Evolutionary conservation across 257 asterid genomes (phyloP).

Genomic region (Sherardia arvensis): DNA sequence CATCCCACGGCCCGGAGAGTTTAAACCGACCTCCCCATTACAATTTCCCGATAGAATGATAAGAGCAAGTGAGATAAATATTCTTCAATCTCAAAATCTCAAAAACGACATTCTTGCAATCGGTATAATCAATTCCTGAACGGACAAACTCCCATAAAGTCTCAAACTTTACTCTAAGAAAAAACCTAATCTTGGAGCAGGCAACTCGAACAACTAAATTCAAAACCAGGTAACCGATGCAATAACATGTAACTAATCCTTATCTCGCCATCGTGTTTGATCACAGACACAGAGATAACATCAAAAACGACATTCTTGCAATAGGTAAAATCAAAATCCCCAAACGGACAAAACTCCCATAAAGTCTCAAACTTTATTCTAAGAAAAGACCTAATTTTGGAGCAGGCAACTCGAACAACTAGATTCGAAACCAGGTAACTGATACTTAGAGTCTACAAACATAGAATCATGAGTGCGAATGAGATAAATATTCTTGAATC

Average conservation of each 20-base stretch:
- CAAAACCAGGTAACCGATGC: background rate
- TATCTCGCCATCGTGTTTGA: background rate
- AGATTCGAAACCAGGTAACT: background rate
- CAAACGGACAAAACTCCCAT: too few relatives aligned
- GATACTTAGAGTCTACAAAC: too few relatives aligned
- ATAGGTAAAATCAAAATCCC: background rate
- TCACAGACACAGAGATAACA: too few relatives aligned
- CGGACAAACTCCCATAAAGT: too few relatives aligned
- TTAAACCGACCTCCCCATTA: constrained; percentile 7
- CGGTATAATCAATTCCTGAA: background rate
- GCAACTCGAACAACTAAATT: too few relatives aligned
- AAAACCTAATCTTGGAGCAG: too few relatives aligned
- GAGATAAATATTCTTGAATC: background rate
- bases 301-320: background rate
- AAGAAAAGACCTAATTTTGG: too few relatives aligned
- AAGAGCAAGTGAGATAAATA: background rate
- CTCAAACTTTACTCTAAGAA: too few relatives aligned
- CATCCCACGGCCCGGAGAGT: too few relatives aligned
- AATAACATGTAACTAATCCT: background rate
- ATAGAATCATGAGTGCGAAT: background rate
- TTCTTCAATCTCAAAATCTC: background rate
- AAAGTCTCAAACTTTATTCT: too few relatives aligned
- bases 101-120: background rate
- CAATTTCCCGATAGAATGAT: constrained; percentile 1
- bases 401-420: background rate